Percentiles rank a stretch among this genome's conserved stretches.
Evolutionary conservation across 768 basidiomycete genomes (phyloP).

Genomic region (Tremella mesenterica): DNA sequence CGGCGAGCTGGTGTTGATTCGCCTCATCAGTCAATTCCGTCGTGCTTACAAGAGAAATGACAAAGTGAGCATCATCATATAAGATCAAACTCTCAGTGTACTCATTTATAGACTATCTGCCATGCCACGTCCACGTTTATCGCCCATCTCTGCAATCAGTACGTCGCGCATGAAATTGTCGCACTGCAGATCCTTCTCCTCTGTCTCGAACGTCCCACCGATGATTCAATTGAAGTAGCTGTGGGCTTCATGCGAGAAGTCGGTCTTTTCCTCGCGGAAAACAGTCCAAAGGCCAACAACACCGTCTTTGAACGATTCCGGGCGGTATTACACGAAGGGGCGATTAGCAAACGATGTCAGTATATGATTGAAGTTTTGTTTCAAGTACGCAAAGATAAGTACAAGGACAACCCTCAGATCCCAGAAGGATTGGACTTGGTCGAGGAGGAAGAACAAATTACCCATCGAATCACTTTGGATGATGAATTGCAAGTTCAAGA

Average conservation of each 20-base stretch:
- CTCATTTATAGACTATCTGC: conserved; percentile 66
- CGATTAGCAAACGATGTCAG: conserved; percentile 90
- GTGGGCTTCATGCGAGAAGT: conserved; percentile 97
- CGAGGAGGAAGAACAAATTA: conserved; percentile 96
- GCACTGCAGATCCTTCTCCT: conserved; percentile 91
- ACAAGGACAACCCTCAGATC: conserved; percentile 93
- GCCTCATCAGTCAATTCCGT: conserved; percentile 90
- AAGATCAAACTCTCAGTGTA: neutral
- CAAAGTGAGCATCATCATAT: conserved; percentile 57
- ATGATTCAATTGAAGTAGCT: conserved; percentile 96
- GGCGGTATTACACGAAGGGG: conserved; percentile 87
- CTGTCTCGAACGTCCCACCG: conserved; percentile 89
- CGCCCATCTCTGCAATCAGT: conserved; percentile 86
- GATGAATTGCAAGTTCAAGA: conserved; percentile 92
- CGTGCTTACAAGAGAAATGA: conserved; percentile 93
- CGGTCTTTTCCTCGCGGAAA: conserved; percentile 85
- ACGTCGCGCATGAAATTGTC: conserved; percentile 85
- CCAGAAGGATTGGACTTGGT: conserved; percentile 93
- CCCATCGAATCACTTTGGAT: conserved; percentile 83
- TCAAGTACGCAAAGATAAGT: conserved; percentile 98
- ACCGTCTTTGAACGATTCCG: conserved; percentile 93
- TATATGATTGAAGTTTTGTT: conserved; percentile 99
- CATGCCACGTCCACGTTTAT: conserved; percentile 84
- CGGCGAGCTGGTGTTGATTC: conserved; percentile 78
- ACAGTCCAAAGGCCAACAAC: conserved; percentile 89